These are phyloP conservation scores for Exophiala alcalophila DNA, from an alignment of 2,329 filamentous ascomycete genomes.

Conservation along the genomic window DNA sequence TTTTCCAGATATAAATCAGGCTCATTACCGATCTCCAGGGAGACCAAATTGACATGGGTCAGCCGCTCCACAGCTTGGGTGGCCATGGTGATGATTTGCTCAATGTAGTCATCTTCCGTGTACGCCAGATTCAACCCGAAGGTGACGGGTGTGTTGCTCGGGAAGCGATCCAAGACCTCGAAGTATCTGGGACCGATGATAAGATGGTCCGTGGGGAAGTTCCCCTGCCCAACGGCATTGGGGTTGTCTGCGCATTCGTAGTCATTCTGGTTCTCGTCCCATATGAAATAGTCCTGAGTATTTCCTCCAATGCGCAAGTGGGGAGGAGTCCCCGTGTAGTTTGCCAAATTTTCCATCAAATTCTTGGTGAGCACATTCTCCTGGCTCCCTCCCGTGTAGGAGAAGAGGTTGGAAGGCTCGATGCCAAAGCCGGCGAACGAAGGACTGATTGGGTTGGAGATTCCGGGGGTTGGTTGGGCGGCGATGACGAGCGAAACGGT, in stretches of 20 bases:
- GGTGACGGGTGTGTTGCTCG: constrained; percentile 50
- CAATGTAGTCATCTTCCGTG: constrained; percentile 42
- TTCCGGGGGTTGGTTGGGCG: constrained; percentile 23
- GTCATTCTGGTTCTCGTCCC: constrained; percentile 36
- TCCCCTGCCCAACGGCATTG: constrained; percentile 39
- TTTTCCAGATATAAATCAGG: constrained; percentile 39
- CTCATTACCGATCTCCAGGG: constrained; percentile 35
- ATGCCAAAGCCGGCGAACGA: constrained; percentile 53
- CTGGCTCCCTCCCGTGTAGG: constrained; percentile 46
- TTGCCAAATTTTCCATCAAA: constrained; percentile 49
- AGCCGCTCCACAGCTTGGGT: constrained; percentile 23
- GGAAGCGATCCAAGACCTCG: constrained; percentile 48
- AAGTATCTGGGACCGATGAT: constrained; percentile 50
- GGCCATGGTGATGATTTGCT: constrained; percentile 45
- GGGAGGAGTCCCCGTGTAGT: constrained; percentile 49
- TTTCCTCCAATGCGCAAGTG: constrained; percentile 53
- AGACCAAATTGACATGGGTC: constrained; percentile 31
- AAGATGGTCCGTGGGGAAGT: constrained; percentile 43
- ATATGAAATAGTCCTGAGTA: constrained; percentile 52
- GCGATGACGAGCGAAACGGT: constrained; percentile 22
- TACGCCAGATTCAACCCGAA: constrained; percentile 53
- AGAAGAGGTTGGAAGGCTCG: constrained; percentile 53
- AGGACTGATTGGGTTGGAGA: constrained; percentile 36
- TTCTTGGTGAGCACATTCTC: constrained; percentile 48
- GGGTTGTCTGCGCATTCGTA: constrained; percentile 42